Evolutionary conservation across 768 basidiomycete genomes (phyloP).

Genomic region (Lyophyllum semitale): DNA sequence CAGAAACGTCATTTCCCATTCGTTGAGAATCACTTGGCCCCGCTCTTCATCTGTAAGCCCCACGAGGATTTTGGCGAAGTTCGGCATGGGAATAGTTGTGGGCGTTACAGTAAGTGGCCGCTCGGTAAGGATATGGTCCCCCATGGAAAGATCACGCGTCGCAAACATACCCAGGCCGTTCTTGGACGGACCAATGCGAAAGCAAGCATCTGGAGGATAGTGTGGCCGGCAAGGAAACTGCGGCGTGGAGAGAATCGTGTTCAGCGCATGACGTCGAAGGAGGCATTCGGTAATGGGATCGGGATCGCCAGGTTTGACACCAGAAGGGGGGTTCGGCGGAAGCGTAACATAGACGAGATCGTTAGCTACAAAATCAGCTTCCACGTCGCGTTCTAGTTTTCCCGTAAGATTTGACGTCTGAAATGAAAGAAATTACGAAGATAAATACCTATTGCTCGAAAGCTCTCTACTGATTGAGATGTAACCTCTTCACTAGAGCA

Average conservation of each 20-base stretch:
- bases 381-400: background rate
- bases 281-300: slow-evolving; percentile 20
- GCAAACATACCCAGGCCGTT: slow-evolving; percentile 26
- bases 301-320: background rate
- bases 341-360: slow-evolving; percentile 12
- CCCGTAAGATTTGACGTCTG: background rate
- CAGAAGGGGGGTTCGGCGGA: background rate
- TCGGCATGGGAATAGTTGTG: slow-evolving; percentile 16
- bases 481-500: background rate
- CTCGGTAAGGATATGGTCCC: slow-evolving; percentile 23
- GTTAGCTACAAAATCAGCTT: slow-evolving; percentile 12
- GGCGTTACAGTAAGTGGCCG: slow-evolving; percentile 22
- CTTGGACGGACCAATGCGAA: slow-evolving; percentile 12
- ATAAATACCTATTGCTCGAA: background rate
- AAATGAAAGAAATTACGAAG: background rate
- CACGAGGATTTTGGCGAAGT: slow-evolving; percentile 4
- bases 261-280: slow-evolving; percentile 8
- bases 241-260: slow-evolving; percentile 11
- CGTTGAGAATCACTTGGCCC: slow-evolving; percentile 4
- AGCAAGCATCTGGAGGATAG: slow-evolving; percentile 10
- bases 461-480: background rate
- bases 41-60: slow-evolving; percentile 6
- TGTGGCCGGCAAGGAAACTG: slow-evolving; percentile 12
- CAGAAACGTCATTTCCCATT: slow-evolving; percentile 22
- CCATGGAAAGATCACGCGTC: slow-evolving; percentile 19